Evolutionary conservation across 805 yeast genomes (phyloP).

Genomic region (Yamadazyma sp.): DNA sequence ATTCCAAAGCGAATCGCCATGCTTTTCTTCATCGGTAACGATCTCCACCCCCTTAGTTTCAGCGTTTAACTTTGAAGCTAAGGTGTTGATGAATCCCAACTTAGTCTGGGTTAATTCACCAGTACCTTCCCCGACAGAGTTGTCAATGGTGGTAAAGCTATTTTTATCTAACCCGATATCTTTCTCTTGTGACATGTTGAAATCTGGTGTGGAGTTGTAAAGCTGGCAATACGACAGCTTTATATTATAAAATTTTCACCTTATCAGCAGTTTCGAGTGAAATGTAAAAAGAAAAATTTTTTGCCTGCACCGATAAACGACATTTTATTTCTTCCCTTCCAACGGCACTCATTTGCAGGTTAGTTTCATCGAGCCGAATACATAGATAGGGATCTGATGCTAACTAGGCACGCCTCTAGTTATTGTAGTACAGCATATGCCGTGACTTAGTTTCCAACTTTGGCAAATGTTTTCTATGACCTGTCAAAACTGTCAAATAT

Average conservation of each 20-base stretch:
- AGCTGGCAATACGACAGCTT: constrained; percentile 2
- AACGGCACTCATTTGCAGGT: background rate
- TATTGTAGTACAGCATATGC: background rate
- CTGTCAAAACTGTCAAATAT: background rate
- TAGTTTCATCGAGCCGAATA: background rate
- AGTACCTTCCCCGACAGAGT: constrained; percentile 18
- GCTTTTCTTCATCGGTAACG: constrained; percentile 75
- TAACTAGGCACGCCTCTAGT: no score
- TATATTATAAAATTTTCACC: background rate
- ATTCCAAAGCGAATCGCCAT: constrained; percentile 60
- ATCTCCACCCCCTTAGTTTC: constrained; percentile 75
- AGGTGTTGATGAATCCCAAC: constrained; percentile 28
- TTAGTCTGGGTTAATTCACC: constrained; percentile 25
- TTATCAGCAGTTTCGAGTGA: constrained; percentile 1
- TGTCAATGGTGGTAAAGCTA: constrained; percentile 6
- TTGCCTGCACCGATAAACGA: constrained; percentile 1
- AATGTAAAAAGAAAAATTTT: constrained; percentile 2
- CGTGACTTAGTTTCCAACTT: background rate
- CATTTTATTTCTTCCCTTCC: background rate
- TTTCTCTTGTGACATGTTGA: constrained; percentile 9
- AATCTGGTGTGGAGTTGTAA: background rate
- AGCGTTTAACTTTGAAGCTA: constrained; percentile 38
- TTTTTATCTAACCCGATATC: constrained; percentile 10
- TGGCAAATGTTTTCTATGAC: background rate
- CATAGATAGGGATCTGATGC: no score